Evolutionary conservation across 305 asterid genomes (phyloP).

Genomic region (Fraxinus platypoda): DNA sequence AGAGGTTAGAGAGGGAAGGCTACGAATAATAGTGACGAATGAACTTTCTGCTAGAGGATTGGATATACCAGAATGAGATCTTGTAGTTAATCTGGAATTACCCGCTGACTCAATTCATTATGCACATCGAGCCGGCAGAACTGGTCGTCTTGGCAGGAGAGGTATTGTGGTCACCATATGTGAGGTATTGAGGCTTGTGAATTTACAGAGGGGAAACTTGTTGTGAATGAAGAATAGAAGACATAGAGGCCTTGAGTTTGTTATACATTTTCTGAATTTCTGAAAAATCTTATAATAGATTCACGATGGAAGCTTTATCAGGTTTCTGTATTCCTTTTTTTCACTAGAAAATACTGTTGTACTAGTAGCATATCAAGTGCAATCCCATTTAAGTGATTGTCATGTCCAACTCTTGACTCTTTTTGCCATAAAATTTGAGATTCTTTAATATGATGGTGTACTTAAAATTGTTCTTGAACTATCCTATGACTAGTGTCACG

Average conservation of each 20-base stretch:
- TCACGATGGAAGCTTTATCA: background rate
- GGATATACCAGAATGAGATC: constrained; percentile 91
- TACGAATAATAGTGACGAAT: constrained; percentile 64
- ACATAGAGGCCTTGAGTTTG: constrained; percentile 21
- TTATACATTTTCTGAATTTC: background rate
- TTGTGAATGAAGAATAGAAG: constrained; percentile 50
- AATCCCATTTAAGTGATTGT: background rate
- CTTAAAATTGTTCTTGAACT: background rate
- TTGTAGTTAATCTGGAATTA: constrained; percentile 83
- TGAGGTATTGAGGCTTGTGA: constrained; percentile 71
- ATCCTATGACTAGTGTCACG: background rate
- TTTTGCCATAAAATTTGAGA: background rate
- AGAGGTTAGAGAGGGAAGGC: constrained; percentile 74
- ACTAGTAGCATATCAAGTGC: background rate
- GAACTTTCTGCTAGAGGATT: constrained; percentile 97
- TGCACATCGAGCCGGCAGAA: constrained; percentile 95
- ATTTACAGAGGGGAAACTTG: constrained; percentile 76
- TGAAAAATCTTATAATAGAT: background rate
- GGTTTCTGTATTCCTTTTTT: background rate
- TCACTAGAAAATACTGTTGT: background rate
- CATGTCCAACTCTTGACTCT: background rate
- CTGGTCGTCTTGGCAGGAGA: constrained; percentile 86
- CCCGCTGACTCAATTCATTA: constrained; percentile 90
- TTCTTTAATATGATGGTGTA: background rate
- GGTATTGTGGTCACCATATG: constrained; percentile 86